Base-by-base conservation (phyloP, 805 yeast genomes). In the Candida insectalens region DNA sequence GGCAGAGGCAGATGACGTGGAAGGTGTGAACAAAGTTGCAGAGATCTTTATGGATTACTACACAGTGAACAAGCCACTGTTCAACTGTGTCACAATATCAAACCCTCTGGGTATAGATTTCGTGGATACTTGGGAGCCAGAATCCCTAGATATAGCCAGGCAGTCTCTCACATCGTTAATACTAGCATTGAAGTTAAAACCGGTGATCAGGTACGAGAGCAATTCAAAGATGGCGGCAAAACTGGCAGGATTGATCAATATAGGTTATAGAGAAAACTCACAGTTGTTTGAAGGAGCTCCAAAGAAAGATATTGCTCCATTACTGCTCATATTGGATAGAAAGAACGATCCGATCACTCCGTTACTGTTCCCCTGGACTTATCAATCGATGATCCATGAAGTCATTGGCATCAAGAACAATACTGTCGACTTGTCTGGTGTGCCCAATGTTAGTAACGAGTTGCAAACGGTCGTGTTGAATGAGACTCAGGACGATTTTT, bases 341-440 rank as follows among this genome's bases (percentile, higher is more conserved):
- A 72, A 77, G 37, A 81, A 74, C 49, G 99, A 92, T 57, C 96
- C 98, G 2, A 65, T 89, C 10, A 89, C 99, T 1, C 96, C 99
- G 1, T 65, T 92, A 20, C 60, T 92, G 32, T 74, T 80, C 26
- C 98, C 97, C 2, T 92, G 99, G 99, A 88, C 98, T 1, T 92
- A 85, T 57, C 97, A 89, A 52, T 83, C 96, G 2, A 89, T 92
- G 97, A 84, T 92, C 13, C 95, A 89, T 53, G 97, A 94, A 53
- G 68, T 87, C 16, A 62, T 92, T 20, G 95, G 89, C 2, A 83
- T 92, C 38, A 61, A 66, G 22, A 80, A 85, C 50, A 89, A 92
- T 46, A 71, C 88, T 2, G 94, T 85, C 4, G 80, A 75, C 44
- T 54, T 88, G 23, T 62, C 77, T 0, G 47, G 56, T 1, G 67